Conservation (phyloP, 441 rosid genomes). For the Raphanus hybrid region DNA sequence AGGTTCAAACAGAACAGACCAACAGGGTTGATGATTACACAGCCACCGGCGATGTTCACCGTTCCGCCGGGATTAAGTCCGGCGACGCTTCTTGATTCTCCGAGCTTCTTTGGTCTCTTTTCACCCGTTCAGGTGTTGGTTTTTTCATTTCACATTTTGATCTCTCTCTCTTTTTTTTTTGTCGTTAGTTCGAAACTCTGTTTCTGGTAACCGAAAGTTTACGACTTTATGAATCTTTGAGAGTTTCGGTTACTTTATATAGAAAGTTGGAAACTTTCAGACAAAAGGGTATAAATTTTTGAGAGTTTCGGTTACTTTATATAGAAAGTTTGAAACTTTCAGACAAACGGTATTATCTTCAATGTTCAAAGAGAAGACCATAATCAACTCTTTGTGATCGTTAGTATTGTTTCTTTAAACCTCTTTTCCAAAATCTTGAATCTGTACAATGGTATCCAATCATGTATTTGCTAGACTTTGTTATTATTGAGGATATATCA, state of each 20-base stretch:
- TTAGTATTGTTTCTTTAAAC: conserved; percentile 12
- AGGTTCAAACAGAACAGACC: conserved; percentile 55
- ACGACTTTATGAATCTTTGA: conserved; percentile 18
- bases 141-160: neutral
- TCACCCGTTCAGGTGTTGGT: conserved; percentile 58
- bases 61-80: conserved; percentile 61
- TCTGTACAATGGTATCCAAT: neutral
- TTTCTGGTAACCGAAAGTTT: conserved; percentile 24
- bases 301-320: neutral
- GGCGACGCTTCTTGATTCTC: conserved; percentile 60
- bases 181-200: conserved; percentile 14
- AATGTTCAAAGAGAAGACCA: conserved; percentile 10
- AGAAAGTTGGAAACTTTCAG: conserved; percentile 13
- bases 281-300: neutral
- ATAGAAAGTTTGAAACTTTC: conserved; percentile 11
- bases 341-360: conserved; percentile 3
- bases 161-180: neutral
- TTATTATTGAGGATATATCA: neutral
- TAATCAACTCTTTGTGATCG: neutral
- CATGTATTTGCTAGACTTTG: conserved; percentile 3
- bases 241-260: neutral
- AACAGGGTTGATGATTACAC: conserved; percentile 51
- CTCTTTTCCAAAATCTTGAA: neutral
- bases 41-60: conserved; percentile 53
- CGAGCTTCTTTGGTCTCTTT: conserved; percentile 58